Evolutionary conservation across 768 basidiomycete genomes (phyloP).

Genomic region (Amanita exitialis): DNA sequence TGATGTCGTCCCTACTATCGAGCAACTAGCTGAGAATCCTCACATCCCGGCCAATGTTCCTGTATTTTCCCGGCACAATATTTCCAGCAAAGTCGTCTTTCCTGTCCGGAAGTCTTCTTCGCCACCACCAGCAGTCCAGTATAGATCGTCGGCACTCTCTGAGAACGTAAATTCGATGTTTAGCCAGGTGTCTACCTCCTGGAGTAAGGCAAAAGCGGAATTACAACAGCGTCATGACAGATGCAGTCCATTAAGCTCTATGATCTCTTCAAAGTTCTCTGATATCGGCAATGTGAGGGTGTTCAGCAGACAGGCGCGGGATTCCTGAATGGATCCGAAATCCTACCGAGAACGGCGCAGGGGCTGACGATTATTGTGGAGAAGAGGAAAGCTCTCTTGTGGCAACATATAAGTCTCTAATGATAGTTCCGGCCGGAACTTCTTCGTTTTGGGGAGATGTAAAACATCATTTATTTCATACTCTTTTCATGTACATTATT

Average conservation of each 20-base stretch:
- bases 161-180: not conserved
- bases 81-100: not conserved
- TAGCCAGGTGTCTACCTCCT: not conserved
- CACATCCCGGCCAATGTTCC: not conserved
- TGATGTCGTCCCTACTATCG: not conserved
- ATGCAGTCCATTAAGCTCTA: not conserved
- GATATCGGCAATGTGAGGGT: not conserved
- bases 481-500: not conserved
- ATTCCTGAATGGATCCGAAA: constrained; percentile 1
- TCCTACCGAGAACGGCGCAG: not conserved
- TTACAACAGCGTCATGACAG: not conserved
- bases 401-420: not conserved
- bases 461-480: not conserved
- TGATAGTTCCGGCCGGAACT: not conserved
- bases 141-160: not conserved
- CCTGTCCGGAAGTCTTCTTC: not conserved
- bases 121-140: not conserved
- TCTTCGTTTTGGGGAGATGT: not conserved
- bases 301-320: not conserved
- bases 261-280: not conserved
- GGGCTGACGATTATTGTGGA: not conserved
- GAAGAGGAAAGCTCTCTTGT: not conserved
- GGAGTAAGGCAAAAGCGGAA: not conserved
- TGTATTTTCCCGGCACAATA: constrained; percentile 1
- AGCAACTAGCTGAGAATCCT: not conserved